Evolutionary conservation across 2,329 filamentous ascomycete genomes (phyloP), one percentile per base, ranked within the genome.

Genomic region (Curvularia verruculosa): DNA sequence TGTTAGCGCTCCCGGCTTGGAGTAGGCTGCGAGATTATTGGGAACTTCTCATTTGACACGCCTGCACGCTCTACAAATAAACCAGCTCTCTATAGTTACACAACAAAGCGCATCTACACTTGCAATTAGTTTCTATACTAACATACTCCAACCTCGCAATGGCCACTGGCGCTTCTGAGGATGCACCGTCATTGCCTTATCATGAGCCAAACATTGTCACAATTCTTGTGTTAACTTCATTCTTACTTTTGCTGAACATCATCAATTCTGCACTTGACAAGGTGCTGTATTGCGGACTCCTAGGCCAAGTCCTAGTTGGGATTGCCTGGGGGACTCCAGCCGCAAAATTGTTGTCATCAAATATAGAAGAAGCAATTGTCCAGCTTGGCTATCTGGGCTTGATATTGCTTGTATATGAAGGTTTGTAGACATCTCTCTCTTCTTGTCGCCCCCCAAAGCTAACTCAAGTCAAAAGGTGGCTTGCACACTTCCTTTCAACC

Each of bases 331-430:
- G 89, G 8, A 83, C 82, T 0, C 89, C 89, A 0, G 88, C 87
- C 1, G 83, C 80, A 3, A 80, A 84, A 70, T 87, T 84, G 82
- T 80, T 93, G 0, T 77, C 79, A 0, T 19, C 54, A 0, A 77
- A 81, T 3, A 74, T 80, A 1, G 82, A 92, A 73, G 68, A 81
- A 18, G 79, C 80, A 0, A 79, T 90, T 26, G 82, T 88, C 21
- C 83, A 89, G 57, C 72, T 92, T 1, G 90, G 90, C 0, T 93
- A 92, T 68, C 74, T 92, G 0, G 89, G 90, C 0, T 72, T 92
- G n/a, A 82, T 92, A 6, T 75, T 91, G 24, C 76, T 92, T 1
- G 88, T 92, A 0, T 92, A 86, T 69, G 87, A 92, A 79, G 88
- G 86, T 82, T 21, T 15, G 51, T n/a, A n/a, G n/a, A n/a, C n/a